Percentiles rank a stretch among this genome's conserved stretches.
phyloP scores from a whole-genome alignment of 352 stramenopile genomes.

The Phytophthora macrochlamydospora region DNA sequence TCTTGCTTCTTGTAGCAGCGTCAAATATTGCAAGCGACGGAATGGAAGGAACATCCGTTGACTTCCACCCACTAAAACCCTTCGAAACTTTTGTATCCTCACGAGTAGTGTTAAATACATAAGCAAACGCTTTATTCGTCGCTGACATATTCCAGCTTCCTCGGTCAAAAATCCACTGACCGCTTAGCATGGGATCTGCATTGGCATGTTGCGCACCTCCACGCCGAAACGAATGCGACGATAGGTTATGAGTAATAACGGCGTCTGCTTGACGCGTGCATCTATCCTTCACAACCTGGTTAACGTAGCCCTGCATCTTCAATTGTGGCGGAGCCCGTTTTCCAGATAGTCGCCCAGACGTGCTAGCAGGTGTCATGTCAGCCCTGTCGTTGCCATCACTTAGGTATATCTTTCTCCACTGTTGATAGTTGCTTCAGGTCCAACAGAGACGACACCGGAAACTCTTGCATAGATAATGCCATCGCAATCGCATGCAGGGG shows the following conservation, averaged over 20 bases:
- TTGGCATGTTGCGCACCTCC: slow-evolving; percentile 30
- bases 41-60: background rate
- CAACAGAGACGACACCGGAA: slow-evolving; percentile 7
- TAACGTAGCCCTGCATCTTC: slow-evolving; percentile 27
- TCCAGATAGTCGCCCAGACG: background rate
- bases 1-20: background rate
- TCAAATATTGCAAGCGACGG: background rate
- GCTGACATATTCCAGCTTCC: slow-evolving; percentile 29
- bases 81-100: slow-evolving; percentile 33
- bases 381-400: slow-evolving; percentile 2
- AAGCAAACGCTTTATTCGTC: slow-evolving; percentile 32
- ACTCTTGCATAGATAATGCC: slow-evolving; percentile 19
- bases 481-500: slow-evolving; percentile 15
- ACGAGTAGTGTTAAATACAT: slow-evolving; percentile 40
- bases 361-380: background rate
- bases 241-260: slow-evolving; percentile 7
- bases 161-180: slow-evolving; percentile 38
- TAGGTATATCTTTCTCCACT: background rate
- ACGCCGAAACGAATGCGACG: slow-evolving; percentile 33
- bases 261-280: background rate
- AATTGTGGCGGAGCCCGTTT: background rate
- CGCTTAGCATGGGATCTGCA: slow-evolving; percentile 3
- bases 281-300: slow-evolving; percentile 11
- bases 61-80: slow-evolving; percentile 24
- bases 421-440: slow-evolving; percentile 4